Conservation (phyloP, 2,329 filamentous ascomycete genomes). For the Diaporthe citriasiana region DNA sequence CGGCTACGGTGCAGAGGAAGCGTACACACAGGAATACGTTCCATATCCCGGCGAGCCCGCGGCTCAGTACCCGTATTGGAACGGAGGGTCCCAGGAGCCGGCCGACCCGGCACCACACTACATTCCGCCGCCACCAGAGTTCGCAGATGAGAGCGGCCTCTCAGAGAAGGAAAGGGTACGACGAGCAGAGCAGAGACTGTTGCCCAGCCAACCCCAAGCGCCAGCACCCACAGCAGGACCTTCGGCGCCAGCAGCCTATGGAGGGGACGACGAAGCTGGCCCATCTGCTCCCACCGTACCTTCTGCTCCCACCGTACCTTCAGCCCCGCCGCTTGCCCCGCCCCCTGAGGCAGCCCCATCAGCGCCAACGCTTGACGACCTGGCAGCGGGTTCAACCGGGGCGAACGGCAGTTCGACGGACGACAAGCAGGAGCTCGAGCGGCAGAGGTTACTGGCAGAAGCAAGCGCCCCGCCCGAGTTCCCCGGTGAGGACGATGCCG, state of each 20-base stretch:
- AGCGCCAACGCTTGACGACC: conserved; percentile 62
- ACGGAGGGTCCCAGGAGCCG: conserved; percentile 50
- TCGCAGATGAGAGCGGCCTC: conserved; percentile 72
- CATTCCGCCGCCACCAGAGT: conserved; percentile 72
- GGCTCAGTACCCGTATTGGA: conserved; percentile 52
- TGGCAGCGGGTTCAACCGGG: conserved; percentile 49
- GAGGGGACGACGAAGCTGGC: conserved; percentile 57
- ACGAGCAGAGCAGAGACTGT: conserved; percentile 80
- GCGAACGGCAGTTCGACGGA: conserved; percentile 61
- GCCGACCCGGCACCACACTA: conserved; percentile 59
- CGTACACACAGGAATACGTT: conserved; percentile 43
- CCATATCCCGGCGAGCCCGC: conserved; percentile 43
- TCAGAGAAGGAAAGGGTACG: conserved; percentile 87
- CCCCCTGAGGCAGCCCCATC: conserved; percentile 46
- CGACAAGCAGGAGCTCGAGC: conserved; percentile 85
- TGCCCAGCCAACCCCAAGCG: conserved; percentile 83
- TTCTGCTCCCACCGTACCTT: conserved; percentile 39
- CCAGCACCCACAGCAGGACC: conserved; percentile 43
- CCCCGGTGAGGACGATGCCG: conserved; percentile 64
- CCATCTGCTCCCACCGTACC: conserved; percentile 46
- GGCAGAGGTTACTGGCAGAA: conserved; percentile 72
- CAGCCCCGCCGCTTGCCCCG: conserved; percentile 30
- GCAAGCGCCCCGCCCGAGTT: conserved; percentile 74
- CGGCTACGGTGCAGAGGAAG: conserved; percentile 40
- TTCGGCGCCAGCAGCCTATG: conserved; percentile 55